Base-by-base conservation (phyloP, 1,139 yeast species). In the Debaryomyces sp. region DNA sequence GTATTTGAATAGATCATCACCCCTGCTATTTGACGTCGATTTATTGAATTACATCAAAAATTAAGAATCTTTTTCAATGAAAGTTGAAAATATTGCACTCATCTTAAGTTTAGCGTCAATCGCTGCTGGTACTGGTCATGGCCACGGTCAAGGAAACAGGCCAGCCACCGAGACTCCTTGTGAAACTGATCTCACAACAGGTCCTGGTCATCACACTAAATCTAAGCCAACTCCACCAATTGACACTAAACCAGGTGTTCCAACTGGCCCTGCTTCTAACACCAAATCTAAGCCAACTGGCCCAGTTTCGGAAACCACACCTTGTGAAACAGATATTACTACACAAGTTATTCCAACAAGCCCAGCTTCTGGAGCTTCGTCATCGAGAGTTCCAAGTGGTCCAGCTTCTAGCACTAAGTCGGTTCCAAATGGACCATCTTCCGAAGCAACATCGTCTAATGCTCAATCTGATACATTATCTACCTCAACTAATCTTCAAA, bases 261-360 rank as follows among this genome's bases (percentile, higher is more conserved):
- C 30, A 27, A 27, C 12, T 2, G 30, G 30, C 2, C 3, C 30
- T 10, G 30, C 13, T 9, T 27, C 12, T 27, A 10, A 12, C 5
- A 10, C 5, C n/a, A 6, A 5, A 27, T 27, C 30, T 27, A 27
- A 10, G 13, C 17, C 33, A 29, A 29, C 33, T 5, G 13, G 33
- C 3, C 33, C 33, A 29, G 33, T 7, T 10, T 4, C 30, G 3
- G 33, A 29, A 12, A 29, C 33, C 15, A 27, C 30, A 5, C 30
- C 30, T 27, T 12, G 13, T 27, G 13, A 27, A 9, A 27, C 30
- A 9, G 13, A 12, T 29, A 1, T 7, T n/a, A 13, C 38, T 23
- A 24, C 27, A 24, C 27, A 2, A 7, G 27, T 2, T n/a, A 5
- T 27, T 23, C 13, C 36, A 15, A 63, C 73, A 48, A 56, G 75